Evolutionary conservation across 2,329 filamentous ascomycete genomes (phyloP), one percentile per base, ranked within the genome.

Genomic region (Botrytis paeoniae): DNA sequence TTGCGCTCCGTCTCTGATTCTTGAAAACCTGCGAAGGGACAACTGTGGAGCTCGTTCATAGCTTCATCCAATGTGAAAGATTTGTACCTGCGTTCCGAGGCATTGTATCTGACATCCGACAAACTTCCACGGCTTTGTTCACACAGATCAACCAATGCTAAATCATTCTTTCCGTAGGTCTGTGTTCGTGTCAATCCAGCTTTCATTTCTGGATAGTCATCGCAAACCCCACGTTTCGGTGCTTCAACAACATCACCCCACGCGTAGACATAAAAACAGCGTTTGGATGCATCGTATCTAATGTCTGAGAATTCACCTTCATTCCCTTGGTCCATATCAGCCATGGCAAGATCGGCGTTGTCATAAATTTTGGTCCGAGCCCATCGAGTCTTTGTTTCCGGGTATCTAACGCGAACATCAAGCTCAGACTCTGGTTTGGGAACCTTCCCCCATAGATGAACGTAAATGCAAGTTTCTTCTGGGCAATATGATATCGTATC

Each of bases 391-490:
- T 75, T 62, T 75, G 66, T 54, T 74, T 75, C 35, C 35, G 70
- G 70, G 41, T 72, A 72, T 45, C 14, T 45, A 20, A 72, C 70
- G 29, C 70, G 51, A 61, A 69, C 57, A 29, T n/a, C 45, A 14
- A 71, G 37, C 14, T 66, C 45, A 25, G 20, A n/a, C 45, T 66
- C 61, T 41, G 39, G 12, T 22, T n/a, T 39, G n/a, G 70, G 70
- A 32, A 71, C 45, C n/a, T 64, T 32, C 12, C 70, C 70, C 70
- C 70, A 71, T 29, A 32, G 61, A 57, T 71, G 70, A 73, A 77
- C 72, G 45, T 74, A 76, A 22, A 74, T 74, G 48, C 68, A 76
- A 57, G 73, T 76, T 64, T 71, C n/a, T 35, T 66, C 62, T 37
- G 35, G 60, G 25, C 39, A 54, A 59, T 71, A 71, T 14, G 70